Base-by-base conservation (phyloP, 306 rosid genomes). In the Cucurbita moschata region DNA sequence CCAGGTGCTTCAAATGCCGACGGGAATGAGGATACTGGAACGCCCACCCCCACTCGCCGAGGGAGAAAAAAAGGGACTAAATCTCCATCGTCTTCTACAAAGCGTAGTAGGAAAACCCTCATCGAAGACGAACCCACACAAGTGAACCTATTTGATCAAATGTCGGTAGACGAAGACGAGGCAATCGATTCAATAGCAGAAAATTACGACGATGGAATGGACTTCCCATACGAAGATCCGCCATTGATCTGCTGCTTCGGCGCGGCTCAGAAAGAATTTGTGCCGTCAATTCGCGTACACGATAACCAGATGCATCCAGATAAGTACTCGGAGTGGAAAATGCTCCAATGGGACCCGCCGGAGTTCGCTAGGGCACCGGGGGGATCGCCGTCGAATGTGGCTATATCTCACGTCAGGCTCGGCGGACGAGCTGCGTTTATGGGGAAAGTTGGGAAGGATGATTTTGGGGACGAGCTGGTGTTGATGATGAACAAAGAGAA, bases 331-430 rank as follows among this genome's bases (percentile, higher is more conserved):
- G 85, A 88, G 74, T 94, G 99, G 99, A 94, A 94, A 74, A 94
- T 89, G 97, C 85, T 91, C 16, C 99, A 94, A 77, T 94, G 99
- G 99, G 90, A 90, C 76, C 96, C 97, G 0, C 99, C 99, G 39
- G 99, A 94, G 77, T 91, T 86, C 43, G 94, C 83, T 11, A 82
- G 96, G 11, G 99, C 96, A 1, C 92, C 95, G 0, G 97, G 96
- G 0, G 92, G 96, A 1, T 84, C 92, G 0, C 81, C 87, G 3
- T 89, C 96, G 3, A 91, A 94, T 50, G 99, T 94, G 55, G 97
- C 99, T 0, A 88, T 94, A 52, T 85, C 97, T 0, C 97, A 89
- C 73, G 96, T 75, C n/a, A 79, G 96, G 86, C 96, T 94, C 0
- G 96, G 99, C 1, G 99, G 99, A 10, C 82, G 99, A 13, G 89